These are phyloP conservation scores for Aspergillus sclerotialis DNA, from an alignment of 2,329 filamentous ascomycete species.

Conservation along the genomic window DNA sequence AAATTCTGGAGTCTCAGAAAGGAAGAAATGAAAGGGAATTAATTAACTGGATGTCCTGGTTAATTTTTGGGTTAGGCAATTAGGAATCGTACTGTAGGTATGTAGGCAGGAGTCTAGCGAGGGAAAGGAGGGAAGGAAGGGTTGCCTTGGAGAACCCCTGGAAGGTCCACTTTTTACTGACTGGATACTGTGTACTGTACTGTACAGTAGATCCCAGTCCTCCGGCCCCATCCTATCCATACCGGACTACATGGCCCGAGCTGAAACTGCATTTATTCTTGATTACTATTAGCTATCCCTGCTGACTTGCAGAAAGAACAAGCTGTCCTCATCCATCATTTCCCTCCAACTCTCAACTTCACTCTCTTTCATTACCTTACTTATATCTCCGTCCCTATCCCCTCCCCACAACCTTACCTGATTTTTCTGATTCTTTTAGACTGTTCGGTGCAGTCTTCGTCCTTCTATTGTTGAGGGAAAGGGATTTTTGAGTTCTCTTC, in stretches of 20 bases:
- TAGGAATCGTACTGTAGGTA: not conserved
- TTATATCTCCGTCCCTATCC: constrained; percentile 6
- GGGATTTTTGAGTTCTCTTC: no score
- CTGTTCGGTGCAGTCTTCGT: no score
- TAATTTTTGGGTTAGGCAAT: not conserved
- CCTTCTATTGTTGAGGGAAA: no score
- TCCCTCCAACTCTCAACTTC: constrained; percentile 11
- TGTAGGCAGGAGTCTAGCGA: not conserved
- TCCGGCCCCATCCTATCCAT: no score
- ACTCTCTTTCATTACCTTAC: constrained; percentile 2
- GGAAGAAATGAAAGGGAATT: not conserved
- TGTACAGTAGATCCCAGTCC: no score
- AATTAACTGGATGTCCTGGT: not conserved
- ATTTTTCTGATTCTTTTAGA: not conserved
- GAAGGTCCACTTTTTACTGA: no score
- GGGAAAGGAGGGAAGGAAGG: no score
- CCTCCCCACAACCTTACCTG: constrained; percentile 3
- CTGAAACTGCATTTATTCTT: no score
- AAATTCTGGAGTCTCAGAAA: not conserved
- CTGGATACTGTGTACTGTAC: no score
- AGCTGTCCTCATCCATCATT: constrained; percentile 31
- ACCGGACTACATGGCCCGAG: no score
- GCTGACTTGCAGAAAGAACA: constrained; percentile 31
- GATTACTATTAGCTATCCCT: constrained; percentile 18
- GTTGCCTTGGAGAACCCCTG: no score